phyloP scores from a whole-genome alignment of 2,329 filamentous ascomycete genomes.

The Fusarium sp. region DNA sequence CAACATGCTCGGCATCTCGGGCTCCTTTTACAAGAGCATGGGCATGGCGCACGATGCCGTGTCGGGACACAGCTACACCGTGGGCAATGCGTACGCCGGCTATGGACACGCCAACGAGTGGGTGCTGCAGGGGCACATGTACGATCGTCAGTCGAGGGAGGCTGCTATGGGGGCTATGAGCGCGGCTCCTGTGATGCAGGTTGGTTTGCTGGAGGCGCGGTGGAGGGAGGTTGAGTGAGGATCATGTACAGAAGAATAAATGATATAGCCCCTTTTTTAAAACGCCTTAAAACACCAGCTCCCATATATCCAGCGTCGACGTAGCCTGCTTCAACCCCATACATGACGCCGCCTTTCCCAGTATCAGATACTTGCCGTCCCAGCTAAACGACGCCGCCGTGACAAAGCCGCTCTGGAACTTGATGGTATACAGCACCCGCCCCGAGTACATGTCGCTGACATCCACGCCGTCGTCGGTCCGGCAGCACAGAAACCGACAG shows the following conservation, averaged over 20 bases:
- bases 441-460: slow-evolving; percentile 51
- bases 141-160: slow-evolving; percentile 47
- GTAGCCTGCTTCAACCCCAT: slow-evolving; percentile 39
- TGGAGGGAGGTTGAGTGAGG: slow-evolving; percentile 52
- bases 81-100: slow-evolving; percentile 48
- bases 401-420: slow-evolving; percentile 45
- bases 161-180: slow-evolving; percentile 19
- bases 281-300: slow-evolving; percentile 42
- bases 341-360: slow-evolving; percentile 46
- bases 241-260: neutral
- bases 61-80: slow-evolving; percentile 41
- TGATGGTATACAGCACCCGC: slow-evolving; percentile 48
- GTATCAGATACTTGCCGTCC: slow-evolving; percentile 46
- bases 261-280: slow-evolving; percentile 3
- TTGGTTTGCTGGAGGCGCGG: slow-evolving; percentile 48
- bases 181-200: slow-evolving; percentile 25
- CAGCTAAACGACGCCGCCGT: slow-evolving; percentile 50
- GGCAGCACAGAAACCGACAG: slow-evolving; percentile 50
- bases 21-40: slow-evolving; percentile 42
- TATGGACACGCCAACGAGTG: slow-evolving; percentile 49
- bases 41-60: slow-evolving; percentile 32
- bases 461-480: slow-evolving; percentile 52
- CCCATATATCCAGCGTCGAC: slow-evolving; percentile 47
- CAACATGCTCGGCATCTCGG: slow-evolving; percentile 41
- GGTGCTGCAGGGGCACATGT: slow-evolving; percentile 46